phyloP scores from a whole-genome alignment of 106 monocot species.

The Gastrodia elata region DNA sequence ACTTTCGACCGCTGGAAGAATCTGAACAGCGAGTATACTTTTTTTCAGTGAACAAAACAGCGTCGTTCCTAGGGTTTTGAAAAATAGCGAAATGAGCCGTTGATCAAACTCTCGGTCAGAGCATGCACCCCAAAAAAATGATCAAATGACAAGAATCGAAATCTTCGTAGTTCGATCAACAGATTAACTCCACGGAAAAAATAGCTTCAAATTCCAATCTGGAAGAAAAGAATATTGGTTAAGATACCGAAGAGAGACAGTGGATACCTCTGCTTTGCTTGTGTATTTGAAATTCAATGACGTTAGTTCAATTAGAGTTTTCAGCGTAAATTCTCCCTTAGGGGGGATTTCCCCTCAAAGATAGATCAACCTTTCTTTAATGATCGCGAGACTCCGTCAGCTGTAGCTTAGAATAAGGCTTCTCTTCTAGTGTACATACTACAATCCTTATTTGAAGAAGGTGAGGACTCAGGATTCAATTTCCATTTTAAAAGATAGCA shows the following conservation, averaged over 20 bases:
- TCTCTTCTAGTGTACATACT: too few relatives aligned
- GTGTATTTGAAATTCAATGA: conserved; percentile 1
- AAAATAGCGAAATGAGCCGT: conserved; percentile 8
- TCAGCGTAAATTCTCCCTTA: background rate
- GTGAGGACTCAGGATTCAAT: too few relatives aligned
- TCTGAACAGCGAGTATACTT: background rate
- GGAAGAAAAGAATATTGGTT: background rate
- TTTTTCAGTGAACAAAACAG: background rate
- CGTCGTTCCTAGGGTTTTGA: background rate
- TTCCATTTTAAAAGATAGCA: too few relatives aligned
- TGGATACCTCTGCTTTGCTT: background rate
- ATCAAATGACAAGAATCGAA: background rate
- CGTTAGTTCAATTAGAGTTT: background rate
- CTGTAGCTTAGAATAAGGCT: background rate
- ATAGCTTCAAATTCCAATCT: background rate
- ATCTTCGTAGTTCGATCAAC: background rate
- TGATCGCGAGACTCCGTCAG: background rate
- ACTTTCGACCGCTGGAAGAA: background rate
- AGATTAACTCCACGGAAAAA: background rate
- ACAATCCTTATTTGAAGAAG: too few relatives aligned
- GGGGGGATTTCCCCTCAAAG: background rate
- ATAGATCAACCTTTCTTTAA: background rate
- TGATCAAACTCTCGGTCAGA: background rate
- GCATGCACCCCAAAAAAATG: background rate
- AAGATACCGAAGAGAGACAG: background rate